Conservation (phyloP, 148 eudicot species). For the Camellia sinensis region DNA sequence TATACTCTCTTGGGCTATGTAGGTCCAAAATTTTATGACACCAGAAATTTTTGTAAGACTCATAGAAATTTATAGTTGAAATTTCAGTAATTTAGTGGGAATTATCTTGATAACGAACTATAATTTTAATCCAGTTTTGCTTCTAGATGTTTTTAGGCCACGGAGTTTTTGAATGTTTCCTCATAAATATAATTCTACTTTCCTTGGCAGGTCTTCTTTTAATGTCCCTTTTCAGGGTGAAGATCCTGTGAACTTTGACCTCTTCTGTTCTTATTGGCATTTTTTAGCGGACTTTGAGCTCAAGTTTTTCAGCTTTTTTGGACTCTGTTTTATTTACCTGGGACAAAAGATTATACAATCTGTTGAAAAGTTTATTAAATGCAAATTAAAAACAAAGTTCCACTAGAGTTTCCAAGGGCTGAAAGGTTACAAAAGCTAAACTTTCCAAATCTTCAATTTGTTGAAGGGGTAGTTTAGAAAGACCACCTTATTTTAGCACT, state of each 20-base stretch:
- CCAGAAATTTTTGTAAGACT: background rate
- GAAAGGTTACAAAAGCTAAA: background rate
- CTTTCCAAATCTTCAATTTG: background rate
- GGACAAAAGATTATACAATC: background rate
- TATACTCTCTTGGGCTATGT: background rate
- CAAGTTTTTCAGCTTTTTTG: background rate
- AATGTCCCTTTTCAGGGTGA: background rate
- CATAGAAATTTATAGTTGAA: background rate
- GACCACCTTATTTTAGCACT: background rate
- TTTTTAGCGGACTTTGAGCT: background rate
- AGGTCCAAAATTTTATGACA: background rate
- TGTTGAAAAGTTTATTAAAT: background rate
- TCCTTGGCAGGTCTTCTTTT: background rate
- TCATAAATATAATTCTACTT: background rate
- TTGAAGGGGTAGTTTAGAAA: background rate
- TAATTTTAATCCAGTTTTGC: background rate
- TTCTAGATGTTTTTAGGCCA: background rate
- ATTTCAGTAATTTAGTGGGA: background rate
- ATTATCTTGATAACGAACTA: background rate
- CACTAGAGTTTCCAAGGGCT: background rate
- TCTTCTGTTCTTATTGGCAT: background rate
- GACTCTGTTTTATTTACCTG: background rate
- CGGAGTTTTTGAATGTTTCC: background rate
- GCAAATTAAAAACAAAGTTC: background rate
- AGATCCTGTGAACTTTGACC: background rate